Evolutionary conservation across 2,329 filamentous ascomycete genomes (phyloP).

Genomic region (Alternaria brassicicola): DNA sequence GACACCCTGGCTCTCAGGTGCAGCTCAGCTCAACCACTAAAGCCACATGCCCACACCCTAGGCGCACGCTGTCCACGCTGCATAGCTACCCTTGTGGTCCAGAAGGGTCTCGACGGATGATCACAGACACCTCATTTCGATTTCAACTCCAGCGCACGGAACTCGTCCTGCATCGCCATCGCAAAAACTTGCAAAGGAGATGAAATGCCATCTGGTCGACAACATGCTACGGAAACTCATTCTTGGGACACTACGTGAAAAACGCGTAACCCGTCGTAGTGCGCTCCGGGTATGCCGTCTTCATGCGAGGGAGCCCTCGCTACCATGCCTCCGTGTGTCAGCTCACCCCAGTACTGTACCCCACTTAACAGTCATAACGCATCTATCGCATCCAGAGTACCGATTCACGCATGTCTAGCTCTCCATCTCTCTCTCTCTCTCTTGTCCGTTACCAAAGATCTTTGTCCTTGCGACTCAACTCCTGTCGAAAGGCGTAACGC

Average conservation of each 20-base stretch:
- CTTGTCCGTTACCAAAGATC: background rate
- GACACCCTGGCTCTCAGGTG: conserved; percentile 9
- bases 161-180: conserved; percentile 13
- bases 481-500: conserved; percentile 5
- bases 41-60: conserved; percentile 9
- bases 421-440: background rate
- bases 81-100: conserved; percentile 9
- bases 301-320: conserved; percentile 13
- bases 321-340: conserved; percentile 8
- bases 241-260: conserved; percentile 1
- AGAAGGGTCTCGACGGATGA: conserved; percentile 2
- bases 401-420: background rate
- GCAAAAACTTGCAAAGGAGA: background rate
- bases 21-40: conserved; percentile 16
- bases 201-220: background rate
- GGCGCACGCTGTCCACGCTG: conserved; percentile 3
- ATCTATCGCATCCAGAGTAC: conserved; percentile 4
- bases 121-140: conserved; percentile 8
- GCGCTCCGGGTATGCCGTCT: conserved; percentile 11
- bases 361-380: conserved; percentile 5
- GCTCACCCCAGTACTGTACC: conserved; percentile 5
- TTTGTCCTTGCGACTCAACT: background rate
- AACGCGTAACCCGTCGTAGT: conserved; percentile 1
- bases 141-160: conserved; percentile 10
- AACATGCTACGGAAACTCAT: background rate